These are phyloP conservation scores for Somion occarium DNA, from an alignment of 1,284 basidiomycete genomes.

Conservation along the genomic window DNA sequence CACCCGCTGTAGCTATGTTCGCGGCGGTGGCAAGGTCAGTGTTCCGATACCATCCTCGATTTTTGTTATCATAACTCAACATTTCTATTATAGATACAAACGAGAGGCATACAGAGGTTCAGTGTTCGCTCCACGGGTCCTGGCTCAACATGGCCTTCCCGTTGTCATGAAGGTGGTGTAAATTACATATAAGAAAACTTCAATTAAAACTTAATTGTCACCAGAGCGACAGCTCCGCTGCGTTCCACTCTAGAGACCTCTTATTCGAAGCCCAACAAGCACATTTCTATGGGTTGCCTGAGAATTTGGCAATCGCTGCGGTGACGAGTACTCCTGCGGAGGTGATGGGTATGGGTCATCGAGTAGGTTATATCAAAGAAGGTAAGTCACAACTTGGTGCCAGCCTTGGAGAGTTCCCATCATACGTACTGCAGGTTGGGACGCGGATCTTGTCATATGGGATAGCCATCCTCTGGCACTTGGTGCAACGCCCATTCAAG, in stretches of 20 bases:
- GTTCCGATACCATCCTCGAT: background rate
- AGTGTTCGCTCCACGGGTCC: slow-evolving; percentile 73
- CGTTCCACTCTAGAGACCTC: slow-evolving; percentile 60
- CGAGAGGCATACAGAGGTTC: slow-evolving; percentile 75
- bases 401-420: no score
- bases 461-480: slow-evolving; percentile 80
- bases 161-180: slow-evolving; percentile 64
- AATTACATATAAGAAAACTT: no score
- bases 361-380: slow-evolving; percentile 55
- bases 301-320: slow-evolving; percentile 43
- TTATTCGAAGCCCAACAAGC: slow-evolving; percentile 70
- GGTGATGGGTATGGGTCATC: slow-evolving; percentile 59
- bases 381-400: no score
- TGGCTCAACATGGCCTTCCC: slow-evolving; percentile 59
- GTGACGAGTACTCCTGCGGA: slow-evolving; percentile 63
- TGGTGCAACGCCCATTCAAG: slow-evolving; percentile 66
- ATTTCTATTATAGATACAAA: slow-evolving; percentile 56
- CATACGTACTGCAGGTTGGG: slow-evolving; percentile 21
- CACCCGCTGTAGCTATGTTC: slow-evolving; percentile 55
- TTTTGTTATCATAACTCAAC: slow-evolving; percentile 4
- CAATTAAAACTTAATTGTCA: no score
- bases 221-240: slow-evolving; percentile 60
- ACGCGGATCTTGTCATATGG: slow-evolving; percentile 75
- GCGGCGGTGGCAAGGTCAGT: slow-evolving; percentile 38
- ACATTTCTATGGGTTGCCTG: slow-evolving; percentile 51